These are phyloP conservation scores for Plantago ovata DNA, from an alignment of 257 asterid genomes.

Conservation along the genomic window DNA sequence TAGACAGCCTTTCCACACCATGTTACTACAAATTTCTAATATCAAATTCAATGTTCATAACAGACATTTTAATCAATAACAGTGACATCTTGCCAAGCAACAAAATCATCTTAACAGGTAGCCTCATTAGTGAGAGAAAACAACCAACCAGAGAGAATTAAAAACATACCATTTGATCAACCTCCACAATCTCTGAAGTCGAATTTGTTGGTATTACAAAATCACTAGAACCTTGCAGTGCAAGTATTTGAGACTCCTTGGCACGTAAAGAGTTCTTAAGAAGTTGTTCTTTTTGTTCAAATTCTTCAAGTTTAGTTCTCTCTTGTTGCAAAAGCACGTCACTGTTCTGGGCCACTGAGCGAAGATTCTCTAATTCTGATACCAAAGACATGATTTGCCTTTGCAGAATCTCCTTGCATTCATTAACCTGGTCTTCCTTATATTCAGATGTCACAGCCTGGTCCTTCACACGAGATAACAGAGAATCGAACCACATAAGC, in stretches of 20 bases:
- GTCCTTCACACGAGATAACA: slow-evolving; percentile 46
- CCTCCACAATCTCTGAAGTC: slow-evolving; percentile 79
- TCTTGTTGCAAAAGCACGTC: slow-evolving; percentile 64
- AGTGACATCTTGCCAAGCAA: too few species aligned
- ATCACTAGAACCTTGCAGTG: slow-evolving; percentile 59
- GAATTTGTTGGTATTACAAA: slow-evolving; percentile 48
- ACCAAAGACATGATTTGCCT: slow-evolving; percentile 57
- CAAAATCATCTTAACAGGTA: too few species aligned
- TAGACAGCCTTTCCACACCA: not conserved
- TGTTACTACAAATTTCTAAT: too few species aligned
- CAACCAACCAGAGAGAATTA: slow-evolving; percentile 18
- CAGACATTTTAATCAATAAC: too few species aligned
- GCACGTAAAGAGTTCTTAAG: slow-evolving; percentile 64
- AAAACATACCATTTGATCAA: slow-evolving; percentile 71
- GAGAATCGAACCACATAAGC: slow-evolving; percentile 61
- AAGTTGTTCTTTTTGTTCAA: slow-evolving; percentile 50
- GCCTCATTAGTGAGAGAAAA: too few species aligned
- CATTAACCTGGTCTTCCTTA: slow-evolving; percentile 35
- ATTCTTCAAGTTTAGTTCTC: slow-evolving; percentile 65
- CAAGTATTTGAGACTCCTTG: slow-evolving; percentile 65
- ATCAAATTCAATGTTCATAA: too few species aligned
- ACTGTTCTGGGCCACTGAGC: slow-evolving; percentile 45
- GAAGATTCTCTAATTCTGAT: slow-evolving; percentile 84
- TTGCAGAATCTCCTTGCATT: slow-evolving; percentile 51
- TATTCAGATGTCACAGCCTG: slow-evolving; percentile 41